Evolutionary conservation across 2,329 filamentous ascomycete genomes (phyloP).

Genomic region (Neophaeococcomyces aloes): DNA sequence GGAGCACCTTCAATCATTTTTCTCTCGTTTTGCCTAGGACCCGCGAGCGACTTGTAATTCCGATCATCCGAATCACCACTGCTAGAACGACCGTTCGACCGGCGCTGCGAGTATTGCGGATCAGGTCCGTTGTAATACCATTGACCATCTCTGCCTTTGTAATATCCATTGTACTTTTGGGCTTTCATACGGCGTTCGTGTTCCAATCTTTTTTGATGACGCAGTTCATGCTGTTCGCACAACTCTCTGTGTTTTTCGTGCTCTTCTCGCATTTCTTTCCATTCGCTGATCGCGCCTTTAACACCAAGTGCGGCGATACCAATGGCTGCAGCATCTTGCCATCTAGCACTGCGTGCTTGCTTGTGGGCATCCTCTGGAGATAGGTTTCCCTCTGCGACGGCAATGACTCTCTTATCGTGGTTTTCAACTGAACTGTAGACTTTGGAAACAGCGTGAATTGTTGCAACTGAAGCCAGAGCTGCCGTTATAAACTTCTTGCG

Average conservation of each 20-base stretch:
- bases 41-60: too few relatives aligned
- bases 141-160: constrained; percentile 20
- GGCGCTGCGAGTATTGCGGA: constrained; percentile 9
- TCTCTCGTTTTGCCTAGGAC: constrained; percentile 1
- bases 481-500: constrained; percentile 58
- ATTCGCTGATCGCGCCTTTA: constrained; percentile 55
- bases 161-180: constrained; percentile 17
- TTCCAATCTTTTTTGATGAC: constrained; percentile 20
- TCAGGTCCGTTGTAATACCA: constrained; percentile 20
- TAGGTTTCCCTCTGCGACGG: constrained; percentile 53
- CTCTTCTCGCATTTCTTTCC: constrained; percentile 58
- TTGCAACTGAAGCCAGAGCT: constrained; percentile 56
- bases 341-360: constrained; percentile 51
- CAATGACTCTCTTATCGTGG: constrained; percentile 49
- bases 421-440: constrained; percentile 55
- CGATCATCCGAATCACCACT: constrained; percentile 1
- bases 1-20: constrained; percentile 1
- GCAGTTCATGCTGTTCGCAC: constrained; percentile 36
- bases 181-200: constrained; percentile 14
- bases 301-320: constrained; percentile 60
- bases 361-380: constrained; percentile 52
- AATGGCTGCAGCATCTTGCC: constrained; percentile 54
- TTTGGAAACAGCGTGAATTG: constrained; percentile 57
- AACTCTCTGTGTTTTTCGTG: constrained; percentile 47
- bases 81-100: neutral